Evolutionary conservation across 2,329 filamentous ascomycete genomes (phyloP), one percentile per base, ranked within the genome.

Genomic region (Fusarium liriodendri): DNA sequence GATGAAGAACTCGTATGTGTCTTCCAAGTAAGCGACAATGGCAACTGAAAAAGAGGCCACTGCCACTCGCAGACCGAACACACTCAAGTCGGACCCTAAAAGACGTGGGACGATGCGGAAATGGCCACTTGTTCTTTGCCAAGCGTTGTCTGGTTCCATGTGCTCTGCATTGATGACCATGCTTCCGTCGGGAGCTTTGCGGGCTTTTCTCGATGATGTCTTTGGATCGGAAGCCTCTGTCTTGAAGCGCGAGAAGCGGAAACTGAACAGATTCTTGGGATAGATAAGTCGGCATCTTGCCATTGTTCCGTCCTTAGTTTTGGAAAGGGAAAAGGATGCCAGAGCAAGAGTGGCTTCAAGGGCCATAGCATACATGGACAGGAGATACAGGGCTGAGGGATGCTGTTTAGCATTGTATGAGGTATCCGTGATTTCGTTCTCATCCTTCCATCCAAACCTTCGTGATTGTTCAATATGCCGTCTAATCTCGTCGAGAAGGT

Each of bases 31-130:
- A 16, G 69, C 69, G 13, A 71, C 62, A 33, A 71, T 45, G 6
- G 65, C 69, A 42, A 71, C 57, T 6, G 61, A 65, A 6, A 71
- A 35, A 14, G 69, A 68, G 6, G 69, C 69, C 5, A 62, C 65
- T 3, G 69, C 69, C 4, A 68, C 65, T 29, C 69, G 65, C 22
- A 71, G 32, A 16, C 69, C 69, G n/a, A 71, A 71, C 38, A 65
- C 64, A 42, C 61, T 62, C 6, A 71, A 42, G 5, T 68, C 69
- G 2, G 65, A 68, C 8, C 69, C 61, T 40, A 71, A 37, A 32
- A 71, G 65, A 29, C 50, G 57, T 9, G 65, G 61, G 8, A 65
- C 25, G 4, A 38, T 50, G 13, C 65, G 69, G 18, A 71, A 64
- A 20, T 42, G 55, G 38, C 50, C 40, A 8, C 65, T 71, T 9